Conservation (phyloP, 1,284 basidiomycete species). For the Schizopora paradoxa region DNA sequence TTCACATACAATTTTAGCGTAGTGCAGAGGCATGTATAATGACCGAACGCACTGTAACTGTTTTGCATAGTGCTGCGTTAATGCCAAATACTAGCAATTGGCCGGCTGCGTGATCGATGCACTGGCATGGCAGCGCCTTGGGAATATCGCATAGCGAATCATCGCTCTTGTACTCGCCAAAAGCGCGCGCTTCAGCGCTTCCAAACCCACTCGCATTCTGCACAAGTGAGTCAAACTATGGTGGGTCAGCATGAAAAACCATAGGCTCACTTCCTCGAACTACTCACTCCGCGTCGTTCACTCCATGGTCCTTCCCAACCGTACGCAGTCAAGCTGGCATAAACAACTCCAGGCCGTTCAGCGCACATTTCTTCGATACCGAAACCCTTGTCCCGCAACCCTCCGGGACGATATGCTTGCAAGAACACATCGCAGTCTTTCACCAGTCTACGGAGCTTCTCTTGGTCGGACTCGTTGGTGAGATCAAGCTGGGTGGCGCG, state of each 20-base stretch:
- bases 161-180: slow-evolving; percentile 23
- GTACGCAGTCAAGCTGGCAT: slow-evolving; percentile 54
- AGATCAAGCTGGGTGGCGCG: slow-evolving; percentile 60
- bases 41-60: slow-evolving; percentile 39
- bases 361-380: slow-evolving; percentile 37
- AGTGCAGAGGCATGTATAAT: neutral
- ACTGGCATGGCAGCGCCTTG: slow-evolving; percentile 55
- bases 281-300: slow-evolving; percentile 45
- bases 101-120: slow-evolving; percentile 57
- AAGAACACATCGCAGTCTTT: slow-evolving; percentile 53
- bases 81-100: slow-evolving; percentile 59
- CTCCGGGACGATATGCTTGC: slow-evolving; percentile 60
- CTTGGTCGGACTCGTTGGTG: slow-evolving; percentile 28
- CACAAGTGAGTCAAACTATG: slow-evolving; percentile 61
- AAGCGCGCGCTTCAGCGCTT: slow-evolving; percentile 48
- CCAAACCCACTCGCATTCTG: slow-evolving; percentile 66
- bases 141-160: slow-evolving; percentile 31
- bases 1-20: neutral
- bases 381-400: slow-evolving; percentile 47
- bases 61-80: slow-evolving; percentile 48
- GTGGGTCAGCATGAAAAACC: neutral
- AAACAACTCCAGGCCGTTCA: slow-evolving; percentile 48
- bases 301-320: slow-evolving; percentile 60
- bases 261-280: neutral
- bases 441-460: slow-evolving; percentile 35